These are phyloP conservation scores for Clitoria ternatea DNA, from an alignment of 306 rosid species.

Conservation along the genomic window DNA sequence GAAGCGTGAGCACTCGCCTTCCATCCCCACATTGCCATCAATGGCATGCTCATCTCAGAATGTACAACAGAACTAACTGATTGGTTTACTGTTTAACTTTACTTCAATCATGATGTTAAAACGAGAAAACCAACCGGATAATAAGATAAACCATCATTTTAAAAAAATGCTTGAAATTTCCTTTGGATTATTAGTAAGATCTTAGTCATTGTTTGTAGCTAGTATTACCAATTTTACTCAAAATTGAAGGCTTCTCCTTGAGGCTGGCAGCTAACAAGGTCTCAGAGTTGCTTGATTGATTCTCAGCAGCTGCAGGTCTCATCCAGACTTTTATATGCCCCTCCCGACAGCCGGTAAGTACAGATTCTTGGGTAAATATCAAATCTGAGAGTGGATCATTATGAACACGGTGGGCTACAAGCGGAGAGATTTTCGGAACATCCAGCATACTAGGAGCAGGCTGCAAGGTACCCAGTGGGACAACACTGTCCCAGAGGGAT, in stretches of 20 bases:
- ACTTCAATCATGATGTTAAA: conserved; percentile 19
- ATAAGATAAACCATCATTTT: conserved; percentile 15
- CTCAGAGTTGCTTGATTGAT: conserved; percentile 55
- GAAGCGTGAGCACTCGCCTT: conserved; percentile 33
- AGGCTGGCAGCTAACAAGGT: conserved; percentile 45
- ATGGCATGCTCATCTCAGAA: conserved; percentile 31
- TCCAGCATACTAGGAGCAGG: conserved; percentile 92
- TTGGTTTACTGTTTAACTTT: conserved; percentile 38
- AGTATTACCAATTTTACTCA: conserved; percentile 49
- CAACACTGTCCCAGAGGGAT: conserved; percentile 78
- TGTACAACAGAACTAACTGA: conserved; percentile 53
- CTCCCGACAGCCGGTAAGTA: conserved; percentile 88
- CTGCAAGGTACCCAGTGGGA: conserved; percentile 74
- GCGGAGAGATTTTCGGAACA: conserved; percentile 79
- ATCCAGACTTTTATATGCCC: conserved; percentile 87
- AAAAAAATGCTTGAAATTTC: conserved; percentile 29
- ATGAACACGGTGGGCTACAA: conserved; percentile 85
- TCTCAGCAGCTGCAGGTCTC: conserved; percentile 66
- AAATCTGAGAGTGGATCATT: conserved; percentile 88
- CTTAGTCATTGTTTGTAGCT: conserved; percentile 53
- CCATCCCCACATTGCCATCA: conserved; percentile 52
- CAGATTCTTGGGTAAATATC: conserved; percentile 75
- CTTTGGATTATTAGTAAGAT: conserved; percentile 16
- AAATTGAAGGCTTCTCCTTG: conserved; percentile 60
- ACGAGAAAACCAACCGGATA: conserved; percentile 41